Evolutionary conservation across 2,329 filamentous ascomycete species (phyloP).

Genomic region (Xylariaceae sp.): DNA sequence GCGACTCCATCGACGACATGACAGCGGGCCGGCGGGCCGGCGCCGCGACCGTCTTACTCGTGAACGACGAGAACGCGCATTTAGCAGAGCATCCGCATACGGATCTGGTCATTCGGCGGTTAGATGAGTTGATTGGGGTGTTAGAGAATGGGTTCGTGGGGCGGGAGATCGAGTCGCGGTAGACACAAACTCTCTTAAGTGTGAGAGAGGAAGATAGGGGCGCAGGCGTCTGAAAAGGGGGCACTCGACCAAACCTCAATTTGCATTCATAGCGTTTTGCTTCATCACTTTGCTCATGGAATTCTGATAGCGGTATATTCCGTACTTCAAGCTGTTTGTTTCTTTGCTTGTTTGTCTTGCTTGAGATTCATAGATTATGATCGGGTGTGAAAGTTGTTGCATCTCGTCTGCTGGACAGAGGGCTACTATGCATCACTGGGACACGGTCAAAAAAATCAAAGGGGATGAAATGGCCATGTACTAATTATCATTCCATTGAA

Average conservation of each 20-base stretch:
- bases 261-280: too few species aligned
- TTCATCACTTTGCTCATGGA: too few species aligned
- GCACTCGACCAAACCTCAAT: too few species aligned
- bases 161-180: constrained; percentile 24
- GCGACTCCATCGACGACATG: constrained; percentile 89
- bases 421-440: not conserved
- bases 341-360: too few species aligned
- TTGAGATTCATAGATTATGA: not conserved
- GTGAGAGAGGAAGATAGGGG: too few species aligned
- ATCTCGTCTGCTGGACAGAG: not conserved
- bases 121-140: constrained; percentile 73
- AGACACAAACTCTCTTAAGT: too few species aligned
- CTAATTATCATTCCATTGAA: too few species aligned
- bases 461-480: too few species aligned
- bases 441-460: not conserved
- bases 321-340: too few species aligned
- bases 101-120: constrained; percentile 62
- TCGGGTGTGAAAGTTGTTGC: not conserved
- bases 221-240: too few species aligned
- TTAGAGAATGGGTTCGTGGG: constrained; percentile 71
- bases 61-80: constrained; percentile 73
- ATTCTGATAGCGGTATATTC: too few species aligned
- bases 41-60: constrained; percentile 81
- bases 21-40: constrained; percentile 77
- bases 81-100: constrained; percentile 69